Conservation (phyloP, 2,329 filamentous ascomycete species). For the Podosphaera fusca region DNA sequence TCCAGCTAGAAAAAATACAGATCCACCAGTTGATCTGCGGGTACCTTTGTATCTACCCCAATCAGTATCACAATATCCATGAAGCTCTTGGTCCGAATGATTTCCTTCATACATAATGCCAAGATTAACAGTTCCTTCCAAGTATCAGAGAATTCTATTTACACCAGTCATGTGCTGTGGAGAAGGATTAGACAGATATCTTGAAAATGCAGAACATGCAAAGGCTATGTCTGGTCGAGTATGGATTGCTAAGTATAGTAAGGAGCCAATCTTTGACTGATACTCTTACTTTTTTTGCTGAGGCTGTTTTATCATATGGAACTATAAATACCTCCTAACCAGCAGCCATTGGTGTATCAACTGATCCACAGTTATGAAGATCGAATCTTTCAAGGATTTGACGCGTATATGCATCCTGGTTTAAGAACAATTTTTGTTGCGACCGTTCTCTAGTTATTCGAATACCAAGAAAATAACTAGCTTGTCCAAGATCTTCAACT, state of each 20-base stretch:
- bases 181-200: not conserved
- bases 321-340: not conserved
- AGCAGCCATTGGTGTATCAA: not conserved
- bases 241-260: not conserved
- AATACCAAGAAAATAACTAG: too few relatives aligned
- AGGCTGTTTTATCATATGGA: not conserved
- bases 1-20: not conserved
- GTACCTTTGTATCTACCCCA: not conserved
- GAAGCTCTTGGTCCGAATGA: too few relatives aligned
- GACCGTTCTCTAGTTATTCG: not conserved
- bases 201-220: not conserved
- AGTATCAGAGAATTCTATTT: not conserved
- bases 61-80: not conserved
- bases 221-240: not conserved
- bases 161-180: not conserved
- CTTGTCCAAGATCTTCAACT: too few relatives aligned
- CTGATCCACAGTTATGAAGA: not conserved
- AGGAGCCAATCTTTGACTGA: not conserved
- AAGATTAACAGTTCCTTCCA: not conserved
- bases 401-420: not conserved
- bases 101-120: too few relatives aligned
- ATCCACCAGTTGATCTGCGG: not conserved
- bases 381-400: not conserved
- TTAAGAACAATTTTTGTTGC: not conserved
- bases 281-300: not conserved